These are phyloP conservation scores for Naematelia encephala DNA, from an alignment of 768 basidiomycete genomes.

Conservation along the genomic window DNA sequence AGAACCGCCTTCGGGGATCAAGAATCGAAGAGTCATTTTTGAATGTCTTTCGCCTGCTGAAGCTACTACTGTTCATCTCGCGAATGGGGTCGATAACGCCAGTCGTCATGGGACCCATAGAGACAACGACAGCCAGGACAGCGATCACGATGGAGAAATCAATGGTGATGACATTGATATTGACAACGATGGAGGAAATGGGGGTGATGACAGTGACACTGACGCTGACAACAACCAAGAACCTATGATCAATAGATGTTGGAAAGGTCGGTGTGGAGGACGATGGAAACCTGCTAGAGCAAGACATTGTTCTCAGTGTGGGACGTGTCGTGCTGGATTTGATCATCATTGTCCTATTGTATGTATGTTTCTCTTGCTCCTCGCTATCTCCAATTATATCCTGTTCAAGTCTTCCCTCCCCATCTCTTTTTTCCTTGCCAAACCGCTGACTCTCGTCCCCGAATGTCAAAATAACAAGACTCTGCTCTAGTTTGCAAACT, in stretches of 20 bases:
- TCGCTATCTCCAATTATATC: neutral
- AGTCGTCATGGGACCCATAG: neutral
- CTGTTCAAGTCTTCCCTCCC: too few species aligned
- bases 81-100: neutral
- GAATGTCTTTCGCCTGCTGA: slow-evolving; percentile 34
- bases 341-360: slow-evolving; percentile 52
- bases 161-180: too few species aligned
- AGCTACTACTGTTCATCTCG: slow-evolving; percentile 7
- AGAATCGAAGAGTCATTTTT: slow-evolving; percentile 18
- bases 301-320: slow-evolving; percentile 50
- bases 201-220: neutral
- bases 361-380: slow-evolving; percentile 2
- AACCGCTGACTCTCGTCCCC: neutral
- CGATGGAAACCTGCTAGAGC: slow-evolving; percentile 51
- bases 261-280: slow-evolving; percentile 46
- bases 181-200: neutral
- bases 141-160: neutral
- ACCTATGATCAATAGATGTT: slow-evolving; percentile 36
- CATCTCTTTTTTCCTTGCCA: neutral
- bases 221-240: neutral
- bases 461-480: neutral
- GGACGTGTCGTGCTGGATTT: slow-evolving; percentile 47
- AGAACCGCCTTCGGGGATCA: slow-evolving; percentile 22
- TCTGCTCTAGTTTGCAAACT: slow-evolving; percentile 41
- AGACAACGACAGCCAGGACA: neutral